phyloP scores from a whole-genome alignment of 1,284 basidiomycete species.

The Leccinum subrobustum region DNA sequence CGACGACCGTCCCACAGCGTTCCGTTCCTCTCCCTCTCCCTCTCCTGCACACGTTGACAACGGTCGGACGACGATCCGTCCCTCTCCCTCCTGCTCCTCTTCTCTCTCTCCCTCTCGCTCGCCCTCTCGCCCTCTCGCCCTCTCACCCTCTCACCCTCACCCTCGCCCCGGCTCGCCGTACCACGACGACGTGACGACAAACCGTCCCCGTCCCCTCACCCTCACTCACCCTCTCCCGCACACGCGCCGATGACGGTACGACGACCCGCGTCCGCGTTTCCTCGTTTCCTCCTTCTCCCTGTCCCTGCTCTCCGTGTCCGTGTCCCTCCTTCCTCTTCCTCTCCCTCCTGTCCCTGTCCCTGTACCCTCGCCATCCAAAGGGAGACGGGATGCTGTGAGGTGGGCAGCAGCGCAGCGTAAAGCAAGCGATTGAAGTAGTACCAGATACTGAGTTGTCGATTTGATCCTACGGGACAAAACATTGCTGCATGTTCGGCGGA shows the following conservation, averaged over 20 bases:
- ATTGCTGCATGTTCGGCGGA: constrained; percentile 83
- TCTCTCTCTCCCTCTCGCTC: too few relatives aligned
- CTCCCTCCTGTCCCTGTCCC: too few relatives aligned
- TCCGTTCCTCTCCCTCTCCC: not conserved
- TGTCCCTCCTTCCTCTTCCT: too few relatives aligned
- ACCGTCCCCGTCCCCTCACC: not conserved
- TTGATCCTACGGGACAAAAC: constrained; percentile 80
- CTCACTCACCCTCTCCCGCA: too few relatives aligned
- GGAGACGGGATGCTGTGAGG: constrained; percentile 51
- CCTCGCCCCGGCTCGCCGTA: not conserved
- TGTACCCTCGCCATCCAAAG: not conserved
- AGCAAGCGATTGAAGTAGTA: not conserved
- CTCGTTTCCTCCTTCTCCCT: too few relatives aligned
- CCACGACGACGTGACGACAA: not conserved
- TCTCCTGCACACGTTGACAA: not conserved
- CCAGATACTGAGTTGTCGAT: constrained; percentile 69
- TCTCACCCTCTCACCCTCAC: not conserved
- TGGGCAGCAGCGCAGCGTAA: constrained; percentile 49
- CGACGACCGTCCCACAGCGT: too few relatives aligned
- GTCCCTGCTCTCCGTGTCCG: too few relatives aligned
- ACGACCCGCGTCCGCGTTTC: not conserved
- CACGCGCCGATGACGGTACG: not conserved
- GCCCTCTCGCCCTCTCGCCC: too few relatives aligned
- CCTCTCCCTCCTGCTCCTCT: too few relatives aligned
- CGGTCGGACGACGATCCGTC: too few relatives aligned